Evolutionary conservation across 73 alveolate species (phyloP).

Genomic region (Urostyla sp.): DNA sequence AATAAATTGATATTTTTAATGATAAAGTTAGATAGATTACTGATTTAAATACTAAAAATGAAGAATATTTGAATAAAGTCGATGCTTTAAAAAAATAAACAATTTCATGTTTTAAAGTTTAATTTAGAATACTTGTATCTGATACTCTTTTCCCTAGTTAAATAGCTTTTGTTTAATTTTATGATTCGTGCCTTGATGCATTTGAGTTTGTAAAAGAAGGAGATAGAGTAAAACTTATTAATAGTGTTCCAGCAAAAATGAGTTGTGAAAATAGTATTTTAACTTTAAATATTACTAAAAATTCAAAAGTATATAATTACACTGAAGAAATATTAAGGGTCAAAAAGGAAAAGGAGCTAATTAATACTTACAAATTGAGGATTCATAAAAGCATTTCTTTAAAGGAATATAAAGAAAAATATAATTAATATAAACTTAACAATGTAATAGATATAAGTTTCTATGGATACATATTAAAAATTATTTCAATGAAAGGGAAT

Average conservation of each 20-base stretch:
- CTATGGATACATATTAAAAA: constrained; percentile 3
- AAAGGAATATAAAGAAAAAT: constrained; percentile 1
- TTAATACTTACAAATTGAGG: neutral
- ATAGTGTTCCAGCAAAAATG: neutral
- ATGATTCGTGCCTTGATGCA: constrained; percentile 26
- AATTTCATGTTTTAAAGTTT: constrained; percentile 12
- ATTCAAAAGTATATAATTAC: constrained; percentile 17
- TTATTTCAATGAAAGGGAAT: neutral
- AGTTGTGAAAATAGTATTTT: neutral
- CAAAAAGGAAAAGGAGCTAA: constrained; percentile 4
- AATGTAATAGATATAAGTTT: constrained; percentile 2
- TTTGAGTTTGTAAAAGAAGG: constrained; percentile 4
- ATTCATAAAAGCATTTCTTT: neutral
- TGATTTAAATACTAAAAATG: neutral
- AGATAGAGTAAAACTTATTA: constrained; percentile 34
- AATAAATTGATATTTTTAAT: constrained; percentile 4
- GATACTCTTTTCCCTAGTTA: neutral
- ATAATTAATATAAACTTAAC: neutral
- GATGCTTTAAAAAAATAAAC: constrained; percentile 11
- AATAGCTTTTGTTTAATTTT: constrained; percentile 11
- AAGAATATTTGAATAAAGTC: neutral
- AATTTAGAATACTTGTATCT: constrained; percentile 9
- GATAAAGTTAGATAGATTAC: neutral
- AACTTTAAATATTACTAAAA: constrained; percentile 13
- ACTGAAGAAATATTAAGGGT: constrained; percentile 20